Percentiles rank a stretch among this genome's conserved stretches.
phyloP scores from a whole-genome alignment of 148 eudicot species.

The Camellia lanceoleosa region DNA sequence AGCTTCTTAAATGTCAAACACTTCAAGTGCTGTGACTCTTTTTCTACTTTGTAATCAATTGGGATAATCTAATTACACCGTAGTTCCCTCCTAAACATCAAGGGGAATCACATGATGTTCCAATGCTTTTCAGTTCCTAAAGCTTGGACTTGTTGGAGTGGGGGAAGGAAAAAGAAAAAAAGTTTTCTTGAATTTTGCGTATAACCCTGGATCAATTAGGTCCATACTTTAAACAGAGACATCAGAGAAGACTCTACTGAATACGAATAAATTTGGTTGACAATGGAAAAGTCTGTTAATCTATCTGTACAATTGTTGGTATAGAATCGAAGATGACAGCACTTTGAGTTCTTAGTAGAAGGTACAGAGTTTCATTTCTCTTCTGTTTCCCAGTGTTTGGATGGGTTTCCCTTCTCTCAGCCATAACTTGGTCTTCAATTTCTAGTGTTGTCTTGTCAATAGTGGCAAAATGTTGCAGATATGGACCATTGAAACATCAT shows the following conservation, averaged over 20 bases:
- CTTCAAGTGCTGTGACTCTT: no score
- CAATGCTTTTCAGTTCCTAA: constrained; percentile 4
- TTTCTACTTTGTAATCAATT: background rate
- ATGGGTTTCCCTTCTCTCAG: background rate
- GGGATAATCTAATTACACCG: background rate
- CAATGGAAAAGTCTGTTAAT: background rate
- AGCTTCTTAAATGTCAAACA: no score
- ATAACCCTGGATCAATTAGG: background rate
- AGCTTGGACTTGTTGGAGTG: background rate
- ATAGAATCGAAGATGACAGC: background rate
- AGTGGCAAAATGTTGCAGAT: background rate
- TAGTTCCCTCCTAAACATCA: background rate
- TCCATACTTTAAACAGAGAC: background rate
- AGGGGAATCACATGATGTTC: background rate
- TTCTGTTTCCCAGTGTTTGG: background rate
- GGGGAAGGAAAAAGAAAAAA: background rate
- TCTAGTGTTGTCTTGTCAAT: background rate
- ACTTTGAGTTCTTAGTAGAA: background rate
- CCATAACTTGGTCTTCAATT: background rate
- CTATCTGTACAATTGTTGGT: background rate
- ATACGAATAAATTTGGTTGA: background rate
- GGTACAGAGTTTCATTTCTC: background rate
- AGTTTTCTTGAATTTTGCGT: background rate
- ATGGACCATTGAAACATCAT: background rate
- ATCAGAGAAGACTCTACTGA: background rate